These are phyloP conservation scores for Cubamyces sp. DNA, from an alignment of 768 basidiomycete genomes.

Conservation along the genomic window DNA sequence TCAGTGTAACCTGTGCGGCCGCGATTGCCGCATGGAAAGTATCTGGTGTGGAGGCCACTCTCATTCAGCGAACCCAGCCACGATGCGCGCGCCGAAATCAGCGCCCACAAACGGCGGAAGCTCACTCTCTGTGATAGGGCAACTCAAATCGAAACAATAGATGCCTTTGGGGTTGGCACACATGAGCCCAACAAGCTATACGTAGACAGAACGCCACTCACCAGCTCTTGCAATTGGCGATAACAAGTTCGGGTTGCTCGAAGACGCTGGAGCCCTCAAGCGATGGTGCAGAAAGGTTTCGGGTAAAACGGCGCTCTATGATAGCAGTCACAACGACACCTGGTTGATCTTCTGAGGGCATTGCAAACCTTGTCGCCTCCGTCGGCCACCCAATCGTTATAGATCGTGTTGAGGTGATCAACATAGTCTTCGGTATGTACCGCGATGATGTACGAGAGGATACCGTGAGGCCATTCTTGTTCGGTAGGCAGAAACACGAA, in stretches of 20 bases:
- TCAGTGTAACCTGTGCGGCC: slow-evolving; percentile 33
- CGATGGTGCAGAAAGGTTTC: slow-evolving; percentile 37
- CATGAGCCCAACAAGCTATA: neutral
- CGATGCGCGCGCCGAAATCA: neutral
- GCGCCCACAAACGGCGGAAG: too few relatives aligned
- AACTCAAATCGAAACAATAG: slow-evolving; percentile 39
- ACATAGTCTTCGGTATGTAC: slow-evolving; percentile 36
- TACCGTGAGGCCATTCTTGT: slow-evolving; percentile 11
- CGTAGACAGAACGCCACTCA: neutral
- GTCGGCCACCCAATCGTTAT: slow-evolving; percentile 34
- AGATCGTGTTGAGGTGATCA: slow-evolving; percentile 34
- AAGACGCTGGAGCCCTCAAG: slow-evolving; percentile 15
- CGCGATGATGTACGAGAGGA: slow-evolving; percentile 17
- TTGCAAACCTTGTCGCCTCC: slow-evolving; percentile 32
- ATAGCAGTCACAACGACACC: neutral
- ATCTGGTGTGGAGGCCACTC: slow-evolving; percentile 20
- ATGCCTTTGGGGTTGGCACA: slow-evolving; percentile 24
- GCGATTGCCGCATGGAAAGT: slow-evolving; percentile 36
- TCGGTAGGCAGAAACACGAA: slow-evolving; percentile 23
- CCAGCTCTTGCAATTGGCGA: slow-evolving; percentile 33
- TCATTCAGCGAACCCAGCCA: neutral
- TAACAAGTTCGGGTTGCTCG: slow-evolving; percentile 2
- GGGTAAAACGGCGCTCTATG: slow-evolving; percentile 37
- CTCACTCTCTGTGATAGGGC: slow-evolving; percentile 37
- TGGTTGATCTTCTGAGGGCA: neutral